phyloP scores from a whole-genome alignment of 495 filamentous ascomycete genomes.

The Trichoderma gamsii region DNA sequence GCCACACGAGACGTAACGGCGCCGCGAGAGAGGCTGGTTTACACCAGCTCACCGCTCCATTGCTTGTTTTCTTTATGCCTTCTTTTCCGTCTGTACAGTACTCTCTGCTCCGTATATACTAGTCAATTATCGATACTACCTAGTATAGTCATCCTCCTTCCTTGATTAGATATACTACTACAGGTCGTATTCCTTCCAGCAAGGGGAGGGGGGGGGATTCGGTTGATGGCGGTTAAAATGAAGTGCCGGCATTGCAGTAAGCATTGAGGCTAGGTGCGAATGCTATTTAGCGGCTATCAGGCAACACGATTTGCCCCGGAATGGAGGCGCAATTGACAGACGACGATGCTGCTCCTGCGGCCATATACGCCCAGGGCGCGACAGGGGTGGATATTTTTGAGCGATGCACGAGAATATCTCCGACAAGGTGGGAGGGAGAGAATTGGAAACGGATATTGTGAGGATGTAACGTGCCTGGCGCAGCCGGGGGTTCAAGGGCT shows the following conservation, averaged over 20 bases:
- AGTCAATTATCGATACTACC: too few species aligned
- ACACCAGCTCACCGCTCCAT: too few species aligned
- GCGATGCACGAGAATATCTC: not conserved
- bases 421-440: not conserved
- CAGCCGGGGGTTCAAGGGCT: not conserved
- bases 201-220: not conserved
- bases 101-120: too few species aligned
- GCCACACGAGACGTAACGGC: constrained; percentile 1
- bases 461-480: constrained; percentile 2
- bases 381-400: too few species aligned
- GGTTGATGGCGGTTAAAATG: not conserved
- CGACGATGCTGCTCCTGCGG: not conserved
- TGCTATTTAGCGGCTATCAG: not conserved
- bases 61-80: not conserved
- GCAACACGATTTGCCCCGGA: not conserved
- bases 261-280: not conserved
- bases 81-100: not conserved
- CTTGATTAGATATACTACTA: not conserved
- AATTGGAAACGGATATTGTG: not conserved
- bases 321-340: not conserved
- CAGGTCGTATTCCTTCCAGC: not conserved
- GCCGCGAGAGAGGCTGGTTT: not conserved
- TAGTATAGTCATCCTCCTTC: not conserved
- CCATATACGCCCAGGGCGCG: not conserved
- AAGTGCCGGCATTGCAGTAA: constrained; percentile 13